phyloP scores from a whole-genome alignment of 208 protist genomes.

The Histomonas meleagridis region DNA sequence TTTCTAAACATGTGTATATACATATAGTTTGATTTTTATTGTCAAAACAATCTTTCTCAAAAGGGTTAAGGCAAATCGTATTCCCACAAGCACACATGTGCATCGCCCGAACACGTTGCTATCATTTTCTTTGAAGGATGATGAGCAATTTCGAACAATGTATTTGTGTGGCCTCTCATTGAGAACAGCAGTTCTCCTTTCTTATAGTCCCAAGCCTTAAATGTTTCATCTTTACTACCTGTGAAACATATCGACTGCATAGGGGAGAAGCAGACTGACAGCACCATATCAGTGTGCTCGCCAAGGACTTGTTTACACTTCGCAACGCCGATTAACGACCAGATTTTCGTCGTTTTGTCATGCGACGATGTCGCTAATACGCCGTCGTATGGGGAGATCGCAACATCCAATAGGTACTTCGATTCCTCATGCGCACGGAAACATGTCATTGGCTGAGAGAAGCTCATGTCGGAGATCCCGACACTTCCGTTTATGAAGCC shows the following conservation, averaged over 20 bases:
- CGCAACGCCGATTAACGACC: not conserved
- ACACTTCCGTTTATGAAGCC: not conserved
- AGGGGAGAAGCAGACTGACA: not conserved
- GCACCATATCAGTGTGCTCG: not conserved
- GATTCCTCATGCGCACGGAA: constrained; percentile 24
- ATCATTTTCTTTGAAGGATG: not conserved
- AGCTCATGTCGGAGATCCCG: not conserved
- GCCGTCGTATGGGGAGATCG: not conserved
- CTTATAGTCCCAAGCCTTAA: constrained; percentile 12
- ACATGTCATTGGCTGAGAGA: not conserved
- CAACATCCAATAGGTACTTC: not conserved
- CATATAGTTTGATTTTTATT: too few relatives aligned
- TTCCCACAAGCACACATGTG: not conserved
- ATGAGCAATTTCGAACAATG: not conserved
- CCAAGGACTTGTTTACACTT: not conserved
- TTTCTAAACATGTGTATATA: too few relatives aligned
- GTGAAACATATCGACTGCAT: not conserved
- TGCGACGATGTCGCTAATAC: not conserved
- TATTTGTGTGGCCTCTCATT: not conserved
- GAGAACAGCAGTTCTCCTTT: not conserved
- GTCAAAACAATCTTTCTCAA: too few relatives aligned
- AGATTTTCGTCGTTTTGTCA: constrained; percentile 3
- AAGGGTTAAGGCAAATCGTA: too few relatives aligned
- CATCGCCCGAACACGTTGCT: not conserved
- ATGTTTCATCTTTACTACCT: constrained; percentile 25